These are phyloP conservation scores for Tylopilus sp. DNA, from an alignment of 768 basidiomycete species.

Conservation along the genomic window DNA sequence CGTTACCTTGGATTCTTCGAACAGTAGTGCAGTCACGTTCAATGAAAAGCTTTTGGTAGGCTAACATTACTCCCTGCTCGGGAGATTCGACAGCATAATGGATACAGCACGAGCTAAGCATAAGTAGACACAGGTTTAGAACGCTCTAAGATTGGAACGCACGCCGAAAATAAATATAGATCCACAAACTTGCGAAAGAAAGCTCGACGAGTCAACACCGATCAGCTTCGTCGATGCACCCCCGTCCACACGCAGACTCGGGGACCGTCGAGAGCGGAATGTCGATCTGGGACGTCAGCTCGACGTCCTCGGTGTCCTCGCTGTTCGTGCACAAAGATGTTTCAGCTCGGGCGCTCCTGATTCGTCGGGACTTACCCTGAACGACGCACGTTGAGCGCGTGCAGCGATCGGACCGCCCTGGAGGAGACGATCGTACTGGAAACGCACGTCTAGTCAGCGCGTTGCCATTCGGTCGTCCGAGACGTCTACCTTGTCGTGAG, in stretches of 20 bases:
- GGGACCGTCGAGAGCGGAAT: neutral
- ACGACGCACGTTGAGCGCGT: neutral
- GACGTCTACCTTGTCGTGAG: slow-evolving; percentile 4
- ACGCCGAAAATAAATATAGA: too few relatives aligned
- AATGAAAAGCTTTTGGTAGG: neutral
- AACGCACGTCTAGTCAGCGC: neutral
- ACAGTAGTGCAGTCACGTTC: too few relatives aligned
- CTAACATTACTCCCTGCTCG: neutral
- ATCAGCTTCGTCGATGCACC: neutral
- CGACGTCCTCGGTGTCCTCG: neutral
- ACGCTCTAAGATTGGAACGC: neutral
- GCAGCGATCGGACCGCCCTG: slow-evolving; percentile 12
- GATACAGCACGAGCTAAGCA: neutral
- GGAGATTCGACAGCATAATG: neutral
- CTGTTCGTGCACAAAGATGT: too few relatives aligned
- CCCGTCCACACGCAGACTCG: neutral
- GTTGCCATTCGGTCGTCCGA: too few relatives aligned
- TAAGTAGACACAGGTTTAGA: neutral
- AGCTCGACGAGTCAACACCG: neutral
- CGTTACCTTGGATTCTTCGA: too few relatives aligned
- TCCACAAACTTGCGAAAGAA: neutral
- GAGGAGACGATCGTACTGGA: slow-evolving; percentile 2
- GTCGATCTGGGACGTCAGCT: slow-evolving; percentile 8
- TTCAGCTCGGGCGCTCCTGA: too few relatives aligned
- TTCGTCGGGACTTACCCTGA: neutral